Percentiles rank a stretch among this genome's conserved stretches.
These are phyloP conservation scores for Crithidia acanthocephali DNA, from an alignment of 208 protist species.

Conservation along the genomic window DNA sequence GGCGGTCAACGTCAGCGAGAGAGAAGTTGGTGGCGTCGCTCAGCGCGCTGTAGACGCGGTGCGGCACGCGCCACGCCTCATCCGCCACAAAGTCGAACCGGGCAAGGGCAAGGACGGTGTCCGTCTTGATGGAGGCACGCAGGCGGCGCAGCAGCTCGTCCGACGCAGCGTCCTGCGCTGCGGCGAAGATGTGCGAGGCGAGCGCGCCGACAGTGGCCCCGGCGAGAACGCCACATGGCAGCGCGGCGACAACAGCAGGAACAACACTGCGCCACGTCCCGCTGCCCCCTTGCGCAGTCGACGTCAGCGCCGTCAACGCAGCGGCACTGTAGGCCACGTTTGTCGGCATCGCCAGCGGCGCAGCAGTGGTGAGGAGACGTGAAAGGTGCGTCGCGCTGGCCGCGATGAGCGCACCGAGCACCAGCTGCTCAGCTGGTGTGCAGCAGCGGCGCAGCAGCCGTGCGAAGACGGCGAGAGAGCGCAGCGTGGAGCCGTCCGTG, in stretches of 20 bases:
- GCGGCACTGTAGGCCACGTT: constrained; percentile 13
- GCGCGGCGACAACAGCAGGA: background rate
- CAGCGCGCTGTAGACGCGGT: constrained; percentile 45
- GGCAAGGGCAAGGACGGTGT: constrained; percentile 47
- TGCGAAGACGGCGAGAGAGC: constrained; percentile 18
- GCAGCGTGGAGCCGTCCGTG: background rate
- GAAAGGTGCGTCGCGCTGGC: constrained; percentile 9
- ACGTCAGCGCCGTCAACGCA: background rate
- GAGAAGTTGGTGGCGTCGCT: constrained; percentile 45
- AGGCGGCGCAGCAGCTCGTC: constrained; percentile 28
- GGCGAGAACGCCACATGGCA: constrained; percentile 21
- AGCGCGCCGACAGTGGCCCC: constrained; percentile 10
- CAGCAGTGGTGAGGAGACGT: background rate
- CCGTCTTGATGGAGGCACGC: constrained; percentile 29
- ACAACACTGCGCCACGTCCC: background rate
- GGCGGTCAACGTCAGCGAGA: constrained; percentile 39
- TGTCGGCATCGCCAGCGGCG: constrained; percentile 8
- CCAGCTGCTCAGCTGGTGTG: background rate
- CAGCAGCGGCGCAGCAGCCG: constrained; percentile 14
- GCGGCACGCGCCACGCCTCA: constrained; percentile 40
- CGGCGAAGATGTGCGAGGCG: constrained; percentile 19
- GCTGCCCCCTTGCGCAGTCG: background rate
- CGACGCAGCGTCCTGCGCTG: constrained; percentile 25
- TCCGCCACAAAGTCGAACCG: constrained; percentile 50
- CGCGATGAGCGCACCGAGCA: constrained; percentile 11